phyloP scores from a whole-genome alignment of 345 rosid species.

The Eucalyptus cloeziana region DNA sequence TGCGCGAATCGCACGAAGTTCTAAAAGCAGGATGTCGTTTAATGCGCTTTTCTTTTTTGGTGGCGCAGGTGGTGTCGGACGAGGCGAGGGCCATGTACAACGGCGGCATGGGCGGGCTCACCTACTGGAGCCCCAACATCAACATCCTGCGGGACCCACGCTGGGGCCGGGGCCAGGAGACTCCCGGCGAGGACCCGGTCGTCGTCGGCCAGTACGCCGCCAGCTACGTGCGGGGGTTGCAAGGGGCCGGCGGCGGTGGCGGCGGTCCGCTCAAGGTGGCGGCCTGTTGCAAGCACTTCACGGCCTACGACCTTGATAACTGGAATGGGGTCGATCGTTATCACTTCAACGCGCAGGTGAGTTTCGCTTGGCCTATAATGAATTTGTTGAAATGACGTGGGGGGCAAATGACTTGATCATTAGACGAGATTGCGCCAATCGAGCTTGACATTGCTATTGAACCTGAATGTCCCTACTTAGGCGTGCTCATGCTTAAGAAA shows the following conservation, averaged over 20 bases:
- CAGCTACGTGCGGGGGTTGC: slow-evolving; percentile 68
- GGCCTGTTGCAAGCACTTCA: slow-evolving; percentile 82
- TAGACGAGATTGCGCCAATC: neutral
- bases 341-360: slow-evolving; percentile 71
- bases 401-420: neutral
- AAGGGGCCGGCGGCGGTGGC: slow-evolving; percentile 38
- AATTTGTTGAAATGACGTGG: neutral
- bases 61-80: slow-evolving; percentile 48
- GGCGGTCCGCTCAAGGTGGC: slow-evolving; percentile 62
- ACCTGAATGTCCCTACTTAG: neutral
- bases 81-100: slow-evolving; percentile 74
- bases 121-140: slow-evolving; percentile 78
- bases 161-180: slow-evolving; percentile 94
- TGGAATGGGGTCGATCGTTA: slow-evolving; percentile 80
- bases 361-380: neutral
- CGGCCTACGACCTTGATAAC: slow-evolving; percentile 81
- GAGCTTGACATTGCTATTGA: no score
- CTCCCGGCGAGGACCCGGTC: slow-evolving; percentile 86
- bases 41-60: neutral
- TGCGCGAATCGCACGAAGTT: neutral
- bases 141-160: slow-evolving; percentile 78
- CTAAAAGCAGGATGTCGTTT: neutral
- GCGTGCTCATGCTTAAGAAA: neutral
- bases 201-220: slow-evolving; percentile 66
- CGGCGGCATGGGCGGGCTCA: slow-evolving; percentile 53